Base-by-base conservation (phyloP, 495 filamentous ascomycete genomes). In the Aspergillus conjunctus region DNA sequence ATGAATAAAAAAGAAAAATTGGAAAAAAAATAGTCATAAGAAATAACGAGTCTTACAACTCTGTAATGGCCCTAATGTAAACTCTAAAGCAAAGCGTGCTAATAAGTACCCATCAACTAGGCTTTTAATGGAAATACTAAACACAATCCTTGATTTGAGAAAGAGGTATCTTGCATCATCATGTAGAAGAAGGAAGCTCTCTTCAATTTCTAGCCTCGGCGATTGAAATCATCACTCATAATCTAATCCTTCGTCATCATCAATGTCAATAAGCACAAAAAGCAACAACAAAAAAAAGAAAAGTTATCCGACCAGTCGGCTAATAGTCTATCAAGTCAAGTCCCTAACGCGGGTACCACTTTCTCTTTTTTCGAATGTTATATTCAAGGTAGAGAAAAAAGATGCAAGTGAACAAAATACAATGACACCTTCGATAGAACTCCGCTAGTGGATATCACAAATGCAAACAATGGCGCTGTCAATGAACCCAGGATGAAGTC, bases 161-260 rank as follows among this genome's bases (percentile, higher is more conserved):
- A 48, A 48, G 18, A 48, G 17, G 44, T 21, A 48, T 48, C 44
- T 48, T 20, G 18, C 44, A 21, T 26, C 26, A 26, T 26, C 26
- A 26, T 26, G 26, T 26, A 26, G 26, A 26, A 26, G 44, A 48
- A 21, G 44, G 17, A 48, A 20, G n/a, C 18, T 21, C 44, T 48
- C 17, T 21, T 17, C n/a, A 4, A 18, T 48, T 48, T 48, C 20
- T 31, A 41, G 51, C 39, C 52, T 49, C 51, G 44, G 43, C 32
- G 26, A 31, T 46, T 51, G 26, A 46, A 54, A 51, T 63, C 64
- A 53, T 67, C 51, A 66, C 46, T 66, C 64, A 56, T 65, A 59
- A 21, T 68, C 41, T 65, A 59, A 21, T 68, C 41, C 61, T 66
- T 64, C 64, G 22, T 69, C 64, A 66, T 62, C 59, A 52, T 66